Evolutionary conservation across 441 rosid genomes (phyloP), one percentile per base, ranked within the genome.

Genomic region (Mallotus repandus): DNA sequence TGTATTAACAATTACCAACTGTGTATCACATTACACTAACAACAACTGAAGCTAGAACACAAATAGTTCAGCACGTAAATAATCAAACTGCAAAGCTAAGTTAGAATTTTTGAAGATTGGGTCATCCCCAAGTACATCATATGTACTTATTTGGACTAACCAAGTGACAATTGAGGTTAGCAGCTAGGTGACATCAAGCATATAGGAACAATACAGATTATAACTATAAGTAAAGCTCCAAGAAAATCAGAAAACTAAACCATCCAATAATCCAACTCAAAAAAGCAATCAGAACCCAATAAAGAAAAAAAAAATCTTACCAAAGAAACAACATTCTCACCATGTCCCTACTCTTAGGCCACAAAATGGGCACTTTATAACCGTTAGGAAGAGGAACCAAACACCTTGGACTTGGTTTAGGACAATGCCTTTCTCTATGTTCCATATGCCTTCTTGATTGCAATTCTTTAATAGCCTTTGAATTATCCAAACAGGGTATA

Each of bases 261-360:
- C 41, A 43, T 9, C 9, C 1, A 5, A 10, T 54, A 54, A 54
- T 4, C 21, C 21, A 16, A 4, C 58, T 15, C 50, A 12, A 58
- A 58, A 18, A 13, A 56, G 4, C 46, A 41, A 16, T 21, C 54
- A 62, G 6, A 54, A 64, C 32, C 32, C 9, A 61, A 50, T 13
- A 29, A 0, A n/a, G 12, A 55, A 32, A 5, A 1, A 16, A 55
- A 57, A 57, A 74, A 83, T 81, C 93, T 87, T 86, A 88, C 91
- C 91, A 72, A 75, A 66, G 77, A 78, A 83, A 78, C 84, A 71
- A 63, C 54, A 83, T 83, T 82, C 97, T 92, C 90, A 95, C 99
- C 97, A 87, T 91, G 83, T 92, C 99, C 86, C 96, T 88, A 88
- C 98, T 94, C 82, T 84, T 88, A 10, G 97, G 98, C 98, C 98